Conservation (phyloP, 495 filamentous ascomycete genomes). For the Tuber indicum region DNA sequence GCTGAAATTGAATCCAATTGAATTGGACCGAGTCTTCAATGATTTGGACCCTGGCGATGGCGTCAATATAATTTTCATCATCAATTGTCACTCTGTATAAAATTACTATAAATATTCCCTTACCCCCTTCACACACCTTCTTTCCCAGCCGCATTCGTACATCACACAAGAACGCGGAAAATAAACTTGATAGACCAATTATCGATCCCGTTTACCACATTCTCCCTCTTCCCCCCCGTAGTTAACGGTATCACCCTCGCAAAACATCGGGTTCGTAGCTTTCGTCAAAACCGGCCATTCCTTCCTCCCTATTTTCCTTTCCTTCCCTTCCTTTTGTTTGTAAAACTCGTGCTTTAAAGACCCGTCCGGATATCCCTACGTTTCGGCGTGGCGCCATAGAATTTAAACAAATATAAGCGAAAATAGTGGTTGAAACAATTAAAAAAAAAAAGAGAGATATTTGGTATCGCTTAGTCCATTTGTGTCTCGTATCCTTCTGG, state of each 20-base stretch:
- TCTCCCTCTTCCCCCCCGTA: background rate
- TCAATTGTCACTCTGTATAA: background rate
- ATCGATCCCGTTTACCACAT: background rate
- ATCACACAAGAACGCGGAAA: background rate
- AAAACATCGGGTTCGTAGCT: background rate
- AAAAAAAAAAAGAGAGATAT: slow-evolving; percentile 5
- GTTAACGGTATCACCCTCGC: background rate
- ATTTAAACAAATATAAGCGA: slow-evolving; percentile 16
- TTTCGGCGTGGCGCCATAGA: slow-evolving; percentile 20
- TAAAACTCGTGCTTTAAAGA: background rate
- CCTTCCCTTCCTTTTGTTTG: background rate
- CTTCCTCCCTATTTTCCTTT: background rate
- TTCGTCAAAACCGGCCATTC: background rate
- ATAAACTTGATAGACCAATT: background rate
- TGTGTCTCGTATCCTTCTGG: slow-evolving; percentile 75
- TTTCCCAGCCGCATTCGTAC: background rate
- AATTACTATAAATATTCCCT: background rate
- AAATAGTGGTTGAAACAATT: slow-evolving; percentile 13
- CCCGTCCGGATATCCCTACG: background rate
- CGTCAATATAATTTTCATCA: background rate
- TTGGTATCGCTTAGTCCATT: slow-evolving; percentile 47
- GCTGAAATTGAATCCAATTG: background rate
- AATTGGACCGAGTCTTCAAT: background rate
- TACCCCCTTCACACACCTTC: background rate
- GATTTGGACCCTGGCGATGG: background rate